Base-by-base conservation (phyloP, 2,329 filamentous ascomycete genomes). In the Claviceps monticola region DNA sequence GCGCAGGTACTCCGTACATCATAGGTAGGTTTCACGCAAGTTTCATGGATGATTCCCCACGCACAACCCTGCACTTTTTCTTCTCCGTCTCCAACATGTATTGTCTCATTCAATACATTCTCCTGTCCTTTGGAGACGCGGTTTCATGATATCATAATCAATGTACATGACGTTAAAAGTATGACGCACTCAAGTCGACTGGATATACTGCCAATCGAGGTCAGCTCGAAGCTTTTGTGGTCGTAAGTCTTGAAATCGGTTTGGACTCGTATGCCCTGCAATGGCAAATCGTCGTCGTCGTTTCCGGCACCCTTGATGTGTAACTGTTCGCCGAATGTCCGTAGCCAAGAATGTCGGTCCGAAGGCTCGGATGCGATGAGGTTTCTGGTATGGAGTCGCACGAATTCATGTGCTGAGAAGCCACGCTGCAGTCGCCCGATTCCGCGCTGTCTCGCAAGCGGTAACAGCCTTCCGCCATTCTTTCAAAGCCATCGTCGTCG, bases 181-280 rank as follows among this genome's bases (percentile, higher is more conserved):
- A 23, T 13, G 14, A 42, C 11, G 16, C 17, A 13, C 16, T 13
- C n/a, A 21, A 42, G 16, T 19, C n/a, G 8, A 43, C 1, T 11
- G 21, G 9, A 2, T 26, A 14, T 8, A 46, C 6, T 4, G 16
- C 19, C 19, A 17, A n/a, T n/a, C 34, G 11, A n/a, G 38, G 29
- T 17, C 34, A 42, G 43, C 39, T 48, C 29, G 44, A 26, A 16
- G 29, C 21, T 48, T 46, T 51, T 13, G 43, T 50, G 2, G 55
- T 62, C 9, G 63, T n/a, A 62, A 21, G 60, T 65, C 29, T 61
- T 59, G 50, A 71, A 66, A 9, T 68, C 64, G 14, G 48, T 69
- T 2, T 68, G 59, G 2, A 71, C 66, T n/a, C 63, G 55, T 9
- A 71, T 71, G 1, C 64, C 62, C 39, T 68, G 63, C 39, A 71